Evolutionary conservation across 2,329 filamentous ascomycete genomes (phyloP), one percentile per base, ranked within the genome.

Genomic region (Mariannaea elegans): DNA sequence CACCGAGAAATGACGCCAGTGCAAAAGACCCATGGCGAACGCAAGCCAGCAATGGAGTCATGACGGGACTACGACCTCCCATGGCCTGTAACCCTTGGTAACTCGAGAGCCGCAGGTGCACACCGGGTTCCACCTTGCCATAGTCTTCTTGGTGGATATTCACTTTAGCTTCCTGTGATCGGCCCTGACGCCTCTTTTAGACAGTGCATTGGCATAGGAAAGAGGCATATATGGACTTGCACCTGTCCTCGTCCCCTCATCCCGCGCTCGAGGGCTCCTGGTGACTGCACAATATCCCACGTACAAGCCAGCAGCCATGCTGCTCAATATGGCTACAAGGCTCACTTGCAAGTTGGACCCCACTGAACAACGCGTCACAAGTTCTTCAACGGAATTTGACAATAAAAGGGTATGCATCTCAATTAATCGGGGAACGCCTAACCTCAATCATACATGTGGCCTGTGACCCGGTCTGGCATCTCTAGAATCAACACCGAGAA

Each of bases 361-460:
- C 49, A 48, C 44, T 9, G 8, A 14, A n/a, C 14, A 32, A 50
- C n/a, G 29, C 6, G 23, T 51, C 39, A 47, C 52, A 13, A n/a
- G 27, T 27, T 10, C 18, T 24, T 4, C 57, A 27, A 44, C 5
- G 41, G 23, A 38, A 21, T 18, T 41, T 13, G 23, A 58, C 36
- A 42, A 27, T 38, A 24, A 51, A 71, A 71, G 69, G 67, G 67
- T 66, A 69, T 65, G 66, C 64, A 73, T 73, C 64, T 81, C 73
- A 74, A 81, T 81, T 81, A 81, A 74, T 78, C 71, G 76, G 74
- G 68, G 73, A 81, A 81, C 78, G 78, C 78, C 76, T 72, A 71
- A 72, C 76, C 73, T 75, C 78, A 75, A 77, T 79, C 77, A 79
- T 81, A 82, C 77, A 80, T 78, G 65, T 64, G 61, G 69, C 59